Conservation (phyloP, 164 flowering plant genomes). For the Berberis thunbergii region DNA sequence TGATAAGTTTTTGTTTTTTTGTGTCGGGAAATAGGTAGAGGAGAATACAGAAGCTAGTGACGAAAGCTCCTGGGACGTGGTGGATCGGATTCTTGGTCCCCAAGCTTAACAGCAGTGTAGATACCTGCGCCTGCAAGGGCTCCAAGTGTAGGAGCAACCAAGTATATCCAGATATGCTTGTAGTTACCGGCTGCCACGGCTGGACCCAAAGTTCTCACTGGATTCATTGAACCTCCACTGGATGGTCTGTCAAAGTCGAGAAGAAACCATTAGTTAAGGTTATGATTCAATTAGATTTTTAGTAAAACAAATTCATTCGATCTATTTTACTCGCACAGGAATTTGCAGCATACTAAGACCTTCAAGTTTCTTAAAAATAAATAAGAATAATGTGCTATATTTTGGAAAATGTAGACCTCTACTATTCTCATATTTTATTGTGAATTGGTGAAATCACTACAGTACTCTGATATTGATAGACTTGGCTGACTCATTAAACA, state of each 20-base stretch:
- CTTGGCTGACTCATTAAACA: too few species aligned
- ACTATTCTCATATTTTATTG: too few species aligned
- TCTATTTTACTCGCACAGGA: too few species aligned
- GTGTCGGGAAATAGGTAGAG: too few species aligned
- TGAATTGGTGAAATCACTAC: too few species aligned
- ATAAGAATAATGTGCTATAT: too few species aligned
- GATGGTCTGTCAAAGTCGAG: conserved; percentile 45
- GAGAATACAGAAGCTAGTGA: conserved; percentile 24
- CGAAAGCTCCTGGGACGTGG: conserved; percentile 73
- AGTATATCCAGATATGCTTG: conserved; percentile 50
- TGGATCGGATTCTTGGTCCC: conserved; percentile 33
- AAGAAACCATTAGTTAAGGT: not conserved
- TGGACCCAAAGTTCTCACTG: conserved; percentile 77
- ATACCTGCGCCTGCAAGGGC: conserved; percentile 58
- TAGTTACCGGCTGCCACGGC: conserved; percentile 86
- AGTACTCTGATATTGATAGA: too few species aligned
- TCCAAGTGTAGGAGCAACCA: conserved; percentile 77
- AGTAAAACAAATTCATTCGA: too few species aligned
- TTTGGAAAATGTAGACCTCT: too few species aligned
- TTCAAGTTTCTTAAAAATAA: too few species aligned
- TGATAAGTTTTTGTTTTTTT: too few species aligned
- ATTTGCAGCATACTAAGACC: too few species aligned
- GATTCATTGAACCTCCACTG: conserved; percentile 89
- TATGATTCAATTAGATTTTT: not conserved
- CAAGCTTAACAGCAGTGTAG: conserved; percentile 57